Evolutionary conservation across 371 early-diverging fungal species (phyloP), one percentile per base, ranked within the genome.

Genomic region (Syncephalastrum monosporum): DNA sequence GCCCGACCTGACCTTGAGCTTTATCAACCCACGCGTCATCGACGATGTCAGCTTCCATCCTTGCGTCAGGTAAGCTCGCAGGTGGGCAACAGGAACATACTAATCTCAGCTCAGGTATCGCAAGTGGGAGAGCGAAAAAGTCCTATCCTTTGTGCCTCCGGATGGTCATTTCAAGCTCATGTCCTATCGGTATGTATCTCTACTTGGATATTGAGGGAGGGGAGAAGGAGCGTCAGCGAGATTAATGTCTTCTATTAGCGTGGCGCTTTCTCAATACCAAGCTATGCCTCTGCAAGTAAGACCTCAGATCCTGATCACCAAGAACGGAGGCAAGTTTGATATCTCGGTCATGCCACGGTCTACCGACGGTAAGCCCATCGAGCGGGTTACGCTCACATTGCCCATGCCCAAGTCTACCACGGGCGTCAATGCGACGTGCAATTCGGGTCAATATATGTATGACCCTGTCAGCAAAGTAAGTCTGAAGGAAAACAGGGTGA

Each of bases 91-190:
- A 49, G 33, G 5, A 16, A n/a, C 4, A 13, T 5, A 7, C 25
- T 49, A 5, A 21, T 41, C n/a, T 13, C 5, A 49, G 14, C 25
- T 15, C 29, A 77, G 82, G 64, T 73, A 78, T 64, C 77, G 82
- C 46, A 89, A 90, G 54, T 96, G 89, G 84, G 90, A 92, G 53
- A 77, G 81, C 41, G 92, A 94, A 52, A 82, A 87, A 24, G 74
- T 84, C 2, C 70, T 97, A 16, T 92, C 91, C 3, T 97, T 95
- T 82, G 85, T 95, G 4, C 97, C 97, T 15, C 97, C 97, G 7
- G 96, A 97, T 71, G 96, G 95, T 5, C 83, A 82, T 41, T 95
- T 94, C 69, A 91, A 87, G 55, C 81, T 95, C 42, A 90, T 92
- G 85, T 88, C 86, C 12, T 96, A 92, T 66, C 79, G 84, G 86